Evolutionary conservation across 805 yeast genomes (phyloP).

Genomic region (Teunomyces atbi): DNA sequence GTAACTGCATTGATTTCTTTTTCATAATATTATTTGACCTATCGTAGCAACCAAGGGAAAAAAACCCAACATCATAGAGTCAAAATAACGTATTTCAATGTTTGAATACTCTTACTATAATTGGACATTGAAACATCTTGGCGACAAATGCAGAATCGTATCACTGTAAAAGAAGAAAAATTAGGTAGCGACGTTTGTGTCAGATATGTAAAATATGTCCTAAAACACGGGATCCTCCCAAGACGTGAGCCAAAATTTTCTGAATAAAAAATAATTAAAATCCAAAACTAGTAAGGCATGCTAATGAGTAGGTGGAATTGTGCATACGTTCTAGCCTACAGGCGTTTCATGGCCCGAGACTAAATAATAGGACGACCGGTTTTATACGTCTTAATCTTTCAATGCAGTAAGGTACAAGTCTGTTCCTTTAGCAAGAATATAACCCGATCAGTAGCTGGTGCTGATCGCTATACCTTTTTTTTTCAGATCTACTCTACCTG

Average conservation of each 20-base stretch:
- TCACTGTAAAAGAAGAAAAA: background rate
- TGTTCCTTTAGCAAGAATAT: background rate
- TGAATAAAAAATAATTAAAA: background rate
- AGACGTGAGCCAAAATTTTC: background rate
- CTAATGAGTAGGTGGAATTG: background rate
- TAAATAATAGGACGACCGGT: background rate
- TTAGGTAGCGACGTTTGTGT: background rate
- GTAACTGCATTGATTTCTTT: background rate
- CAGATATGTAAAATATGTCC: conserved; percentile 1
- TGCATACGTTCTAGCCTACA: background rate
- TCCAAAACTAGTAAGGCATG: background rate
- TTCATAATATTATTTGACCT: background rate
- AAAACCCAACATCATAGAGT: background rate
- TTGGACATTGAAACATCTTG: background rate
- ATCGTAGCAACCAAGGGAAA: background rate
- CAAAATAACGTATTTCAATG: background rate
- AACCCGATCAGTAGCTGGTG: no score
- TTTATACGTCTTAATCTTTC: background rate
- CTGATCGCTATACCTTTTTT: no score
- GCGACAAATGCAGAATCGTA: background rate
- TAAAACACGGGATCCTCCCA: background rate
- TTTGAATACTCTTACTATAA: background rate
- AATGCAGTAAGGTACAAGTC: background rate
- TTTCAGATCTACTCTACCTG: no score
- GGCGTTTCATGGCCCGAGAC: background rate